phyloP scores from a whole-genome alignment of 139 green algal species.

The Parachlorella kessleri region DNA sequence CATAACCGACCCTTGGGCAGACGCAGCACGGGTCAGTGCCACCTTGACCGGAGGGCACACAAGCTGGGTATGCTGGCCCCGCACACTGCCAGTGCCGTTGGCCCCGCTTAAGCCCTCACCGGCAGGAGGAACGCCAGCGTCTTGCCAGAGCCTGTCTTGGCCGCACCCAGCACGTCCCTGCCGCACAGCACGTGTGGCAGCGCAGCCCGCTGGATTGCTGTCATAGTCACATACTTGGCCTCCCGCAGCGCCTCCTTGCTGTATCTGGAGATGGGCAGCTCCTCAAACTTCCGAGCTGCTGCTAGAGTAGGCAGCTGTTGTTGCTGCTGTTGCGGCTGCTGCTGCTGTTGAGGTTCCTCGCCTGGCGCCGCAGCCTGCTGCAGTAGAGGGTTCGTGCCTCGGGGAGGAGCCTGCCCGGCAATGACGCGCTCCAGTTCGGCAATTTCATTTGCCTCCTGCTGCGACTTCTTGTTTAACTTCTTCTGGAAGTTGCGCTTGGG shows the following conservation, averaged over 20 bases:
- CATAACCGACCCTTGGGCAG: too few relatives aligned
- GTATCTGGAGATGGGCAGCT: constrained; percentile 60
- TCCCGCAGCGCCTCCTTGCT: constrained; percentile 65
- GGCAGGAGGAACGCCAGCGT: constrained; percentile 96
- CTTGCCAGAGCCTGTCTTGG: constrained; percentile 98
- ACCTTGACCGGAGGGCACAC: too few relatives aligned
- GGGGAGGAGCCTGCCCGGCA: constrained; percentile 39
- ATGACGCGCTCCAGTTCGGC: constrained; percentile 28
- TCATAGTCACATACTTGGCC: constrained; percentile 72
- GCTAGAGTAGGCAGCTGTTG: background rate
- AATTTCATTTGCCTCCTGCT: constrained; percentile 48
- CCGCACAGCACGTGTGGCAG: constrained; percentile 92
- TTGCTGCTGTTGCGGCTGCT: background rate
- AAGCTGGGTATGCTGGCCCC: too few relatives aligned
- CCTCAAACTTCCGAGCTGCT: constrained; percentile 43
- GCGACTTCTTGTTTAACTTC: constrained; percentile 13
- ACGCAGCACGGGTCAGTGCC: too few relatives aligned
- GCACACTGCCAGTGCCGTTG: too few relatives aligned
- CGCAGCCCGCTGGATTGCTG: constrained; percentile 92
- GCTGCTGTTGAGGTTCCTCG: too few relatives aligned
- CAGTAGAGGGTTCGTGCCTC: constrained; percentile 53
- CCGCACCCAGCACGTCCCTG: constrained; percentile 93
- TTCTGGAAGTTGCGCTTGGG: constrained; percentile 19
- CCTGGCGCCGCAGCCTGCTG: background rate
- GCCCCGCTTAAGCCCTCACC: too few relatives aligned